Evolutionary conservation across 2,329 filamentous ascomycete species (phyloP), one percentile per base, ranked within the genome.

Genomic region (Aspergillus proliferans): DNA sequence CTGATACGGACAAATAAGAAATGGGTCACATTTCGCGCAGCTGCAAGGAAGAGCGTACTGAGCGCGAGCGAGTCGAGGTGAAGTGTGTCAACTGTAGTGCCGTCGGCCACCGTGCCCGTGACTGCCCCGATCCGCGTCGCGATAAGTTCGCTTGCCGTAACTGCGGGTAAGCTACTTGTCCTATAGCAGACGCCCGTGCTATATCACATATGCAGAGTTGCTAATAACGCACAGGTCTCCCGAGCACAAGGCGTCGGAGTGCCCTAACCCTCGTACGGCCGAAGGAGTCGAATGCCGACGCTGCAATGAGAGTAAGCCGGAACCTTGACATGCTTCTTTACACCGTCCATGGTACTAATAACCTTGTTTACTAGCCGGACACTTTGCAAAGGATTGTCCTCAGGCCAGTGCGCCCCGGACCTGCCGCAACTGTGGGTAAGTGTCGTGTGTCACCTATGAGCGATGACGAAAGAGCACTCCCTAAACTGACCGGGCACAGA

Each of bases 41-140:
- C n/a, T 82, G 78, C 66, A 68, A 71, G 39, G 60, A 78, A 53
- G 77, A 80, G 51, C 68, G 67, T 48, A 48, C 54, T 0, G 61
- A 66, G 19, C 52, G 58, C 5, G 72, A 74, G 19, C 69, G 66
- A 43, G 60, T 72, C 15, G 67, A 71, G 43, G 71, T 80, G 51
- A 73, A 71, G 43, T 81, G 78, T 58, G 66, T 70, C 48, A 76
- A 78, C 53, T 81, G 77, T 56, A 64, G 60, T 18, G 66, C 68
- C 21, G 45, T 63, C 14, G 76, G 76, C 15, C 76, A 79, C 56
- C 72, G 75, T 52, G 71, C 69, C 55, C 75, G 75, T 46, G 74
- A 77, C 51, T 78, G 75, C 56, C 56, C 60, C 7, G 58, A 70
- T 47, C 45, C 59, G 18, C 73, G 72, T 43, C 58, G 56, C 41